These are phyloP conservation scores for Rhytidiadelphus loreus DNA, from an alignment of 225 moss, liverwort and hornwort species.

Conservation along the genomic window DNA sequence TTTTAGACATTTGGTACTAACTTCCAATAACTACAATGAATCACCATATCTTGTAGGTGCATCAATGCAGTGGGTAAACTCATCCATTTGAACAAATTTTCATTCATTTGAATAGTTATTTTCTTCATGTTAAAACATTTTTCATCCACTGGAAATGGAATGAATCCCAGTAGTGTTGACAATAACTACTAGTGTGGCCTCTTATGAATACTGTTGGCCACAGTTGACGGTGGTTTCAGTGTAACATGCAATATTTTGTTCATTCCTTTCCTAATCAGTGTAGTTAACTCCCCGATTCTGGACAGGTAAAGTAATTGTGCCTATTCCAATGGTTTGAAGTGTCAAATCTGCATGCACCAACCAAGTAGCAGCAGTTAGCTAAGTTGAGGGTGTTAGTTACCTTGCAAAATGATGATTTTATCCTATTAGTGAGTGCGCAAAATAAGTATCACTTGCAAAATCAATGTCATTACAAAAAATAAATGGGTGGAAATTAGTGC, in stretches of 20 bases:
- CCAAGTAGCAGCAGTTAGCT: neutral
- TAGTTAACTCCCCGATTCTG: neutral
- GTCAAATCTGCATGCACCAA: neutral
- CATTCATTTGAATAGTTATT: neutral
- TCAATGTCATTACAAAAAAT: neutral
- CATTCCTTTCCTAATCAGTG: neutral
- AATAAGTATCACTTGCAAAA: neutral
- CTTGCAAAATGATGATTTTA: neutral
- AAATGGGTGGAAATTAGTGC: neutral
- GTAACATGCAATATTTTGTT: neutral
- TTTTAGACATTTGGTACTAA: neutral
- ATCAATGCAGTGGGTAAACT: neutral
- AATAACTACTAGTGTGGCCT: neutral
- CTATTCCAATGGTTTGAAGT: neutral
- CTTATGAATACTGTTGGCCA: neutral
- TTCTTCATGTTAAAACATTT: neutral
- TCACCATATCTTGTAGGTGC: neutral
- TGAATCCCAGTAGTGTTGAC: neutral
- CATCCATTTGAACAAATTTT: neutral
- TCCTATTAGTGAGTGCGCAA: neutral
- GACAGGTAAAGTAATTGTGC: neutral
- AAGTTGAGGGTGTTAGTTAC: neutral
- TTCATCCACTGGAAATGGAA: neutral
- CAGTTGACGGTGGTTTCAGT: neutral
- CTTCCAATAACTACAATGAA: neutral